Percentiles rank a stretch among this genome's conserved stretches.
These are phyloP conservation scores for Stagonosporopsis vannaccii DNA, from an alignment of 2,329 filamentous ascomycete genomes.

Conservation along the genomic window DNA sequence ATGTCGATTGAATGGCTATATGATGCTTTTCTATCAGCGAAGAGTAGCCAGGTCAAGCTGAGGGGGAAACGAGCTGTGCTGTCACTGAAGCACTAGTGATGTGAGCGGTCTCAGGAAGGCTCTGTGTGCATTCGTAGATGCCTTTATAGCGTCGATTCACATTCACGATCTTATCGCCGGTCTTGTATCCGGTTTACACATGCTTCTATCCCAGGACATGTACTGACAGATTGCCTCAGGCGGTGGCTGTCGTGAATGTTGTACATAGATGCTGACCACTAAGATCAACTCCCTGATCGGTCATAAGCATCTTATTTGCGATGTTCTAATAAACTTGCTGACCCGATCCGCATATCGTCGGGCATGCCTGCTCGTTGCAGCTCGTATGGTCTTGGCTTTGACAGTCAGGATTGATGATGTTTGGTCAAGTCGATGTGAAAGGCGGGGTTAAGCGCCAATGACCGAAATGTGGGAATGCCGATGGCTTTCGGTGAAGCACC, in stretches of 20 bases:
- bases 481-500: background rate
- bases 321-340: background rate
- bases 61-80: background rate
- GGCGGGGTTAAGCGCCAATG: conserved; percentile 1
- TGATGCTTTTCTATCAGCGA: background rate
- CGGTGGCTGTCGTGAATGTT: background rate
- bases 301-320: background rate
- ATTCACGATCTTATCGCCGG: background rate
- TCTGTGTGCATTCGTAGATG: background rate
- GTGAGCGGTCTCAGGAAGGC: background rate
- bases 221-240: background rate
- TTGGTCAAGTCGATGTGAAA: background rate
- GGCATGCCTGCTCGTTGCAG: background rate
- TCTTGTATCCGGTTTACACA: background rate
- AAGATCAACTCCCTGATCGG: background rate
- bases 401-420: background rate
- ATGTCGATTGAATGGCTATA: background rate
- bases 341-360: conserved; percentile 4
- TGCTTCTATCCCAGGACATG: background rate
- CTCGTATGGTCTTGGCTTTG: background rate
- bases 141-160: conserved; percentile 2
- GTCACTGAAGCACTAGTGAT: background rate
- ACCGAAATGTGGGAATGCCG: background rate
- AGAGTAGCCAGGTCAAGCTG: background rate
- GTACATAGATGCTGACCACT: background rate